A percentile compares a stretch with the other conserved stretches of the same genome.
Evolutionary conservation across 208 protist genomes (phyloP).

Genomic region (Trypanosoma rangeli): DNA sequence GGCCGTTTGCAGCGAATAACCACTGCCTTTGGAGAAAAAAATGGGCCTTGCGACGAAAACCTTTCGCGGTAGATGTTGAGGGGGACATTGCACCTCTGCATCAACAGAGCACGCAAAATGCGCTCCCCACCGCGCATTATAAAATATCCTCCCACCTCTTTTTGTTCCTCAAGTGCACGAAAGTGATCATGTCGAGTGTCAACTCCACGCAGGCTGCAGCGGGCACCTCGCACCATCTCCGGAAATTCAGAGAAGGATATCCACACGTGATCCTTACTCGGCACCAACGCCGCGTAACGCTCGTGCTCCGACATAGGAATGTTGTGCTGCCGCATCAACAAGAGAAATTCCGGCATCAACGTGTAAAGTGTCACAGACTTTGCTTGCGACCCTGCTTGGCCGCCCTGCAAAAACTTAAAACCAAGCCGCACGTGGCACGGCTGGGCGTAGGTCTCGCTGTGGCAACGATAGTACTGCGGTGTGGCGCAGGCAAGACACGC

Average conservation of each 20-base stretch:
- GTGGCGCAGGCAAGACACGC: conserved; percentile 74
- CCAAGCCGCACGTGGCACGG: conserved; percentile 80
- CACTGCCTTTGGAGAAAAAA: conserved; percentile 96
- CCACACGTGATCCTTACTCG: conserved; percentile 82
- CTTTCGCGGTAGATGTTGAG: conserved; percentile 90
- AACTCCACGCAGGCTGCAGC: conserved; percentile 74
- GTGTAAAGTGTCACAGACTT: conserved; percentile 34
- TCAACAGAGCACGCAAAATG: conserved; percentile 96
- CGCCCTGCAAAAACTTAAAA: conserved; percentile 58
- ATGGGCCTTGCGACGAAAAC: conserved; percentile 90
- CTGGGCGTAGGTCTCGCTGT: conserved; percentile 82
- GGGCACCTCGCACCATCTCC: conserved; percentile 82
- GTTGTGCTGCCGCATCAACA: conserved; percentile 63
- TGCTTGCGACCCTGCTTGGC: background rate
- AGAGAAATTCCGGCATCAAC: conserved; percentile 63
- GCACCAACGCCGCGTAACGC: conserved; percentile 62
- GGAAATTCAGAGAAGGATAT: conserved; percentile 75
- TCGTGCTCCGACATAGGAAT: conserved; percentile 49
- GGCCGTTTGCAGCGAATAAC: conserved; percentile 93
- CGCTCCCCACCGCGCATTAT: conserved; percentile 98
- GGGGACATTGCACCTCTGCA: conserved; percentile 95
- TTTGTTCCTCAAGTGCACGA: conserved; percentile 90
- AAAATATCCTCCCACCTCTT: conserved; percentile 99
- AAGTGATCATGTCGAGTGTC: conserved; percentile 68
- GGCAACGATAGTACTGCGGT: conserved; percentile 85